Base-by-base conservation (phyloP, 2,329 filamentous ascomycete species). In the Microdochium nivale region DNA sequence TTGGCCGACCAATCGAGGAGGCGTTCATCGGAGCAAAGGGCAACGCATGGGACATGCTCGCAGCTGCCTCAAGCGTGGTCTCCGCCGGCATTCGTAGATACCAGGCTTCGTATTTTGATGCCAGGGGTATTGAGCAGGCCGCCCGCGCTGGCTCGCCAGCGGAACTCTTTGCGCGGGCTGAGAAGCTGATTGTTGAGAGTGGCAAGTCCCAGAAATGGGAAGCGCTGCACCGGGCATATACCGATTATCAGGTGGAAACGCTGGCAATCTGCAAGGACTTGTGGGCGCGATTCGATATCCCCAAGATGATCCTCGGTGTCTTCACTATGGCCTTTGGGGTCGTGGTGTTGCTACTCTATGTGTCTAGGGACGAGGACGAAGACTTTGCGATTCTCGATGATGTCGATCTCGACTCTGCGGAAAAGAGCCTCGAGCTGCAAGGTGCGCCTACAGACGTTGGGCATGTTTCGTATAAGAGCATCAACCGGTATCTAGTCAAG, bases 1-100 rank as follows among this genome's bases (percentile, higher is more conserved):
- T 99, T 7, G 94, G 94, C 49, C 84, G 81, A 7, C 94, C 94
- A 0, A 96, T 99, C 55, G 88, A 95, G 58, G 94, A 99, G 68
- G 91, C 90, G 2, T 99, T 99, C 68, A 78, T 86, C 19, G 88
- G 88, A 1, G 68, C 72, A 1, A 76, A 79, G 23, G 87, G 86
- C 27, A 78, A 80, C 32, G 79, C 89, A 54, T 94, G 86, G 80
- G 74, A 82, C 47, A 94, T 88, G 57, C 73, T 99, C 43, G 88
- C 88, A 0, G 75, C 79, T 2, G 90, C 91, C 1, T 88, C 86
- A 50, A 84, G 87, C 25, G 73, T 96, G 53, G 79, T 90, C 1
- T 83, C 90, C 24, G 88, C 90, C 8, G 92, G 94, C 56, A 94
- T 96, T 53, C 84, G 90, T 68, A 82, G 87, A 58, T 99, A 99